phyloP scores from a whole-genome alignment of 345 rosid genomes.

The Abelmoschus esculentus region DNA sequence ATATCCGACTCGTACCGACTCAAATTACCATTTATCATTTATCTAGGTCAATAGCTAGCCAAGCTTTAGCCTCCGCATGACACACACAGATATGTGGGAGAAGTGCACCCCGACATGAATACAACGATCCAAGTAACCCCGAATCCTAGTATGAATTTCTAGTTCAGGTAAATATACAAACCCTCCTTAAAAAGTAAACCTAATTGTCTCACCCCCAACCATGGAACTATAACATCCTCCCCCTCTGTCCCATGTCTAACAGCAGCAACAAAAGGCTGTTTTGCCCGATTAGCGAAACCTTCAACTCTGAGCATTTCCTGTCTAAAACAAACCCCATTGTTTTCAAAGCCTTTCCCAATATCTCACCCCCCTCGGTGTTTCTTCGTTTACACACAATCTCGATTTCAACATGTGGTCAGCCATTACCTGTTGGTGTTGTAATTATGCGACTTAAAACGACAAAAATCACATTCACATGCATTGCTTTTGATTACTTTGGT shows the following conservation, averaged over 20 bases:
- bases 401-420: background rate
- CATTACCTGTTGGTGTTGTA: background rate
- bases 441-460: background rate
- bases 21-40: no score
- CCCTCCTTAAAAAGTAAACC: background rate
- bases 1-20: no score
- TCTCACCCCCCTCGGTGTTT: background rate
- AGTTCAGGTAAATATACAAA: background rate
- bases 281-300: conserved; percentile 11
- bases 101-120: background rate
- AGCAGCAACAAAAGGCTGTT: background rate
- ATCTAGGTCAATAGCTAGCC: no score
- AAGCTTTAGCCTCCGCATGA: background rate
- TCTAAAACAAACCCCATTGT: background rate
- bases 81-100: background rate
- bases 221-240: no score
- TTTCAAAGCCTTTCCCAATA: background rate
- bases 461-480: background rate
- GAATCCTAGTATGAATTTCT: background rate
- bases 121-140: no score
- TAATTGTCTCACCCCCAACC: conserved; percentile 5
- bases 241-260: conserved; percentile 6
- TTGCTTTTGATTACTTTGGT: background rate
- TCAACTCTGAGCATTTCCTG: background rate
- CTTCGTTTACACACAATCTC: background rate